Evolutionary conservation across 768 basidiomycete species (phyloP), one percentile per base, ranked within the genome.

Genomic region (Boletales sp.): DNA sequence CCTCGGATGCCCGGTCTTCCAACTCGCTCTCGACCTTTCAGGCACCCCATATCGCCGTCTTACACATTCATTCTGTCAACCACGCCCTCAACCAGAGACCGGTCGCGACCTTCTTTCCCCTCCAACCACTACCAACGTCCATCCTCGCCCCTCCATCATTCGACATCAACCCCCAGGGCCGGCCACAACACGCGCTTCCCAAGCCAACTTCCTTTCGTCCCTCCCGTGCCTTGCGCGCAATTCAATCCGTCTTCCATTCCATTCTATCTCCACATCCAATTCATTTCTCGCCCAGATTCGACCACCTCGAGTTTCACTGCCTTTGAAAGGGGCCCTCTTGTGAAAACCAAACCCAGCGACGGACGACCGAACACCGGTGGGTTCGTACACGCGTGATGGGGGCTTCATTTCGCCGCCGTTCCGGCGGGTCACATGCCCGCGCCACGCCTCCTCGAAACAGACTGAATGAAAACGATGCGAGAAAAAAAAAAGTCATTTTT

Each of bases 211-310:
- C 21, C 21, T 21, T 21, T 4, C 21, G 31, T 32, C 27, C 15
- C 14, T n/a, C 27, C 24, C 35, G 41, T 37, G 29, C 40, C 41
- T 35, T 14, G 18, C 15, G 24, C 24, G 24, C 24, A 27, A 27
- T 27, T 3, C 24, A 27, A 27, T 27, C 7, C 24, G 7, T 38
- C 48, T 49, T 49, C 48, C 48, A 49, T 49, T 49, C 48, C 36
- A 43, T 24, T 38, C 48, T 35, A 48, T 24, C 48, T 39, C 15
- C 13, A 6, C 34, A 5, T 12, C 47, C 47, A 41, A 19, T 49
- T 49, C 48, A 49, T 49, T 42, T 49, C 42, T 43, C 48, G 17
- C 6, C 24, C 48, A 14, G 17, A 34, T 36, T 37, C 30, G 30
- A 21, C n/a, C 38, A 29, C 29, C 21, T 36, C 17, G 24, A n/a